Evolutionary conservation across 106 monocot species (phyloP).

Genomic region (Apostasia ramifera): DNA sequence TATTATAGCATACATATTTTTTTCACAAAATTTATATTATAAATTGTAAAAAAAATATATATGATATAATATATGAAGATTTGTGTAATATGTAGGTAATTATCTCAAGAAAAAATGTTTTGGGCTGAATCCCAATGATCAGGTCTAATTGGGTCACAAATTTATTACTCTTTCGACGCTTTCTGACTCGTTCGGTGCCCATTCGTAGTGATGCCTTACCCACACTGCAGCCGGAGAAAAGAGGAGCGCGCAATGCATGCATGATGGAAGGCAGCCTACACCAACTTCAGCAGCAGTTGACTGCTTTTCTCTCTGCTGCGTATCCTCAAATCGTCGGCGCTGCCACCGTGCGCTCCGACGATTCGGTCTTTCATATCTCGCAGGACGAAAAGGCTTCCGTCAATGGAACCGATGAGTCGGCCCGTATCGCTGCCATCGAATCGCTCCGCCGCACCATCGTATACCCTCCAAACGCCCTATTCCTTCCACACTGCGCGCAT

Average conservation of each 20-base stretch:
- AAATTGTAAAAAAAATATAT: too few species aligned
- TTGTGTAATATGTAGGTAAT: too few species aligned
- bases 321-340: conserved; percentile 12
- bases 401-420: conserved; percentile 32
- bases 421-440: conserved; percentile 55
- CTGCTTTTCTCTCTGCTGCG: conserved; percentile 71
- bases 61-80: too few species aligned
- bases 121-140: too few species aligned
- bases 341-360: background rate
- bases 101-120: too few species aligned
- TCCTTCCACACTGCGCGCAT: conserved; percentile 56
- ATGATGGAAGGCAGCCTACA: conserved; percentile 52
- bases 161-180: too few species aligned
- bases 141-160: too few species aligned
- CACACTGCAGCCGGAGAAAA: too few species aligned
- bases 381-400: conserved; percentile 7
- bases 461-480: conserved; percentile 60
- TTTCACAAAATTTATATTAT: too few species aligned
- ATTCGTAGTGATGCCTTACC: too few species aligned
- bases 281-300: conserved; percentile 72
- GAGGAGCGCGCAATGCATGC: background rate
- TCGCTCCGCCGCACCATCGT: conserved; percentile 62
- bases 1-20: too few species aligned
- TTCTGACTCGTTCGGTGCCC: too few species aligned
- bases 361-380: conserved; percentile 9